phyloP scores from a whole-genome alignment of 371 early-diverging fungal genomes.

The Mortierella polycephala region DNA sequence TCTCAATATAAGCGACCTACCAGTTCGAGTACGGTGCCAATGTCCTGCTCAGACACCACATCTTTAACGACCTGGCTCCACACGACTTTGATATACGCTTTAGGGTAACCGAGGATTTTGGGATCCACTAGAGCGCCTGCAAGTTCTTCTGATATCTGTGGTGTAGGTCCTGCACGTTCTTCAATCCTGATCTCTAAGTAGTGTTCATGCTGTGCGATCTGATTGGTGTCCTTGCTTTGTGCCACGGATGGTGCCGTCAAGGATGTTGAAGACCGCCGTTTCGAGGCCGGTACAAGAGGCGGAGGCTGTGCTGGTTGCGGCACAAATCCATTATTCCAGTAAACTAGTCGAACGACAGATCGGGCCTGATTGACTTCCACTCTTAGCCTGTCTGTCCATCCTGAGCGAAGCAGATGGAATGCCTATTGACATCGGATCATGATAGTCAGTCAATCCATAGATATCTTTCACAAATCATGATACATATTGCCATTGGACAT shows the following conservation, averaged over 20 bases:
- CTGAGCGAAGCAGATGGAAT: slow-evolving; percentile 64
- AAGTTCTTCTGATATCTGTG: slow-evolving; percentile 32
- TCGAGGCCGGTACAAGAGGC: slow-evolving; percentile 19
- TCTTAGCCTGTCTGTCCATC: slow-evolving; percentile 74
- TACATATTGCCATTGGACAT: background rate
- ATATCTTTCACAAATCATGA: background rate
- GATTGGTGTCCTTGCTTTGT: slow-evolving; percentile 9
- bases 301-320: slow-evolving; percentile 37
- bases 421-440: slow-evolving; percentile 27
- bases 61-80: slow-evolving; percentile 53
- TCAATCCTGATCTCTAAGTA: slow-evolving; percentile 50
- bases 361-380: slow-evolving; percentile 69
- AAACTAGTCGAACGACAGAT: slow-evolving; percentile 64
- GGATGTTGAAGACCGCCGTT: slow-evolving; percentile 30
- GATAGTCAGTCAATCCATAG: too few species aligned
- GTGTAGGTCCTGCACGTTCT: slow-evolving; percentile 11
- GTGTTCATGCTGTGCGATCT: slow-evolving; percentile 29
- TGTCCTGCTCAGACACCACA: slow-evolving; percentile 20
- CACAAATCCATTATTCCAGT: slow-evolving; percentile 69
- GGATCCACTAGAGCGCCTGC: slow-evolving; percentile 51
- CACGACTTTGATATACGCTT: slow-evolving; percentile 43
- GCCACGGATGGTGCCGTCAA: slow-evolving; percentile 5
- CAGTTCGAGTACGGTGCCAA: slow-evolving; percentile 22
- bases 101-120: slow-evolving; percentile 47
- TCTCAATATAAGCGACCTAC: slow-evolving; percentile 6